Evolutionary conservation across 352 stramenopile species (phyloP).

Genomic region (Globisporangium radiosum): DNA sequence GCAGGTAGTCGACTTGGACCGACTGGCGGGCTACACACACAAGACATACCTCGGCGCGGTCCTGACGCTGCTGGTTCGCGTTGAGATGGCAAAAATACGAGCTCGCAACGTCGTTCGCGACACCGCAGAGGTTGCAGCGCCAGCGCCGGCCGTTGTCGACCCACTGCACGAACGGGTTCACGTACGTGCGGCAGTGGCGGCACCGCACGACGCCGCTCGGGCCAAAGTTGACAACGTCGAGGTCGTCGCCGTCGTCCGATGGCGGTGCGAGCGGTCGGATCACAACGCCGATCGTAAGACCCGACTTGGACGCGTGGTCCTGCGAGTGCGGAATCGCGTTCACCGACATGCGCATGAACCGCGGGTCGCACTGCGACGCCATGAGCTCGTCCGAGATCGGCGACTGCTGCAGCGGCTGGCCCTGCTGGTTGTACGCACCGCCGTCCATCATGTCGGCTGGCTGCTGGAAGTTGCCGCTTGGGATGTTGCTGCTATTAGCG

Average conservation of each 20-base stretch:
- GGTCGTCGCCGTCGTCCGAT: constrained; percentile 42
- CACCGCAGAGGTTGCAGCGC: constrained; percentile 86
- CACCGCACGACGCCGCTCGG: constrained; percentile 78
- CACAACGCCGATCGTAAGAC: constrained; percentile 81
- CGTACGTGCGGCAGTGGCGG: constrained; percentile 85
- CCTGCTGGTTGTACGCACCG: constrained; percentile 41
- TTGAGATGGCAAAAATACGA: constrained; percentile 98
- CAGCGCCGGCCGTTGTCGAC: constrained; percentile 84
- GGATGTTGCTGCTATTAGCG: constrained; percentile 12
- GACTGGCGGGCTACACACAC: too few relatives aligned
- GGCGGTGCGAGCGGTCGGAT: constrained; percentile 74
- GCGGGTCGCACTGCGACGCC: constrained; percentile 63
- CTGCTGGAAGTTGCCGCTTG: constrained; percentile 82
- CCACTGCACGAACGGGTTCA: constrained; percentile 88
- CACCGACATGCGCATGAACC: constrained; percentile 83
- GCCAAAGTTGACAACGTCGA: constrained; percentile 87
- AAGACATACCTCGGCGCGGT: constrained; percentile 86
- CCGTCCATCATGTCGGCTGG: constrained; percentile 65
- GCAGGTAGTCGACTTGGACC: too few relatives aligned
- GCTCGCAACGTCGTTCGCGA: constrained; percentile 88
- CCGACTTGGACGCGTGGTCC: constrained; percentile 78
- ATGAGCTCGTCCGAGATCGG: constrained; percentile 63
- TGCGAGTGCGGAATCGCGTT: constrained; percentile 70
- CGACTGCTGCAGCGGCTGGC: constrained; percentile 40
- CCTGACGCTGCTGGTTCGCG: constrained; percentile 90